Percentiles rank a stretch among this genome's conserved stretches.
These are phyloP conservation scores for Gynandropsis gynandra DNA, from an alignment of 345 rosid species.

Conservation along the genomic window DNA sequence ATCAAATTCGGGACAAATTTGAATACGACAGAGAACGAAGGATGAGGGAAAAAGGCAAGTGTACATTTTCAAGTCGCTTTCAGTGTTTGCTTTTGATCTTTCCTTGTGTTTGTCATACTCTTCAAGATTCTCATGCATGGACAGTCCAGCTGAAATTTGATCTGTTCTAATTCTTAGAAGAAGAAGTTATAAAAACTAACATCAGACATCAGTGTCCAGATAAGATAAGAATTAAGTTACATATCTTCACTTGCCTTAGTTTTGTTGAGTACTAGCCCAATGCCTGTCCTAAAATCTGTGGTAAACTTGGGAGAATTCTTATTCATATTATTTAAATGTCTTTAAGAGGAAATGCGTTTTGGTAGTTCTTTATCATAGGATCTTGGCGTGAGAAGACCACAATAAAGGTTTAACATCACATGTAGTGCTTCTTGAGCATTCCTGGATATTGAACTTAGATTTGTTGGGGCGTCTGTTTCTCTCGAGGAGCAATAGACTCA, in stretches of 20 bases:
- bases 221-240: not conserved
- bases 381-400: no score
- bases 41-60: conserved; percentile 72
- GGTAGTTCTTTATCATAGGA: no score
- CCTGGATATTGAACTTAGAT: no score
- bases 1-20: conserved; percentile 67
- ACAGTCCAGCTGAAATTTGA: not conserved
- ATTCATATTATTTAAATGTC: not conserved
- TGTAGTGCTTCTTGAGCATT: not conserved
- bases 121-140: not conserved
- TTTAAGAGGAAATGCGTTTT: not conserved
- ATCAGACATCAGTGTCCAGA: conserved; percentile 2
- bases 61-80: not conserved
- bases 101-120: not conserved
- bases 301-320: not conserved
- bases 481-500: no score
- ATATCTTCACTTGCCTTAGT: not conserved
- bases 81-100: not conserved
- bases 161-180: not conserved
- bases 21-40: conserved; percentile 77
- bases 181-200: no score
- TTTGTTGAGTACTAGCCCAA: not conserved
- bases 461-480: no score
- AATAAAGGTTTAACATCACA: not conserved
- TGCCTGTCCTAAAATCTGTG: not conserved